Percentiles rank a stretch among this genome's conserved stretches.
These are phyloP conservation scores for Calonectria fujianensis DNA, from an alignment of 2,329 filamentous ascomycete species.

Conservation along the genomic window DNA sequence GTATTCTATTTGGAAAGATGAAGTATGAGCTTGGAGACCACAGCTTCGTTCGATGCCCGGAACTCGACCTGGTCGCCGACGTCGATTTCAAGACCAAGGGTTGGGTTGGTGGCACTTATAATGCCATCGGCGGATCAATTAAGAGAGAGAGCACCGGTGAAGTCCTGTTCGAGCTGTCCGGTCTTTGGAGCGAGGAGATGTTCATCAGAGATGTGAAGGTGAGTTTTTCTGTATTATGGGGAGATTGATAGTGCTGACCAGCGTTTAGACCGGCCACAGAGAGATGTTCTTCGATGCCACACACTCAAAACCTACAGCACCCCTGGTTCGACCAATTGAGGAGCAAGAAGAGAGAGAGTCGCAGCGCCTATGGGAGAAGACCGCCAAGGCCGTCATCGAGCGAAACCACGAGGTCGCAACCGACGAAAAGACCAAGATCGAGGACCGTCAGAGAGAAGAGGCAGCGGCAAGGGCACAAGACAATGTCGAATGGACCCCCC, in stretches of 20 bases:
- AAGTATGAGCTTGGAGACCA: constrained; percentile 99
- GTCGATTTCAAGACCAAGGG: constrained; percentile 99
- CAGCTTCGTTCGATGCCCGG: constrained; percentile 93
- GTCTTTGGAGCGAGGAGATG: constrained; percentile 97
- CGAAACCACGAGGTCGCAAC: constrained; percentile 93
- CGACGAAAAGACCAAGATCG: constrained; percentile 96
- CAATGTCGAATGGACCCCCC: constrained; percentile 90
- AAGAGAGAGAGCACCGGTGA: constrained; percentile 92
- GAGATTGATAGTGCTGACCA: constrained; percentile 16
- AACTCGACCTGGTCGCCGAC: constrained; percentile 89
- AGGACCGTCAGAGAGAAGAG: constrained; percentile 93
- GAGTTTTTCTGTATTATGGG: constrained; percentile 56
- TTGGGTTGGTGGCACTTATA: constrained; percentile 97
- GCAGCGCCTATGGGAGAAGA: constrained; percentile 89
- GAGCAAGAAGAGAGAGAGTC: constrained; percentile 95
- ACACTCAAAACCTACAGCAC: constrained; percentile 84
- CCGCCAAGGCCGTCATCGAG: constrained; percentile 86
- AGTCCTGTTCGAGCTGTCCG: constrained; percentile 91
- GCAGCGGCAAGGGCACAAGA: constrained; percentile 86
- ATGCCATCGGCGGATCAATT: constrained; percentile 94
- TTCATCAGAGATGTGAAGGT: constrained; percentile 88
- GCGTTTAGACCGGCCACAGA: constrained; percentile 85
- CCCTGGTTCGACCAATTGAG: constrained; percentile 83
- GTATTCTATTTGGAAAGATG: constrained; percentile 99
- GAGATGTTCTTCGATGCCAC: constrained; percentile 92